Percentiles rank a stretch among this genome's conserved stretches.
These are phyloP conservation scores for Suillus bovinus DNA, from an alignment of 768 basidiomycete species.

Conservation along the genomic window DNA sequence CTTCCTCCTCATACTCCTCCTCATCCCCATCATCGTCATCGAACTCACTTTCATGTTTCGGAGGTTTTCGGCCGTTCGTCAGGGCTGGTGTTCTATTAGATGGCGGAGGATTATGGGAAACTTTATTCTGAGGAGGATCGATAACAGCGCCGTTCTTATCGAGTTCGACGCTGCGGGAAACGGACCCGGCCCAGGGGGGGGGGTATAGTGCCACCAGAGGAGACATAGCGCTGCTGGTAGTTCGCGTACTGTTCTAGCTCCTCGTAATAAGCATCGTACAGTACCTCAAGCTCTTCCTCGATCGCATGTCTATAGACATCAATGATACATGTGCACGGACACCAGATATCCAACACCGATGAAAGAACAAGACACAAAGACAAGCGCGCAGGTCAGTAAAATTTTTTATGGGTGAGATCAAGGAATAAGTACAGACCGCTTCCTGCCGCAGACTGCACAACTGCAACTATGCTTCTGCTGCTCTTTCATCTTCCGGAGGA, in stretches of 20 bases:
- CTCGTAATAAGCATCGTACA: conserved; percentile 99
- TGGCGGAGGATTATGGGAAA: conserved; percentile 42
- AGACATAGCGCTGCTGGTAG: conserved; percentile 94
- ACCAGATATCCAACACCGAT: conserved; percentile 16
- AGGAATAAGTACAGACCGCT: conserved; percentile 68
- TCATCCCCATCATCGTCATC: conserved; percentile 65
- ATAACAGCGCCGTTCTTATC: conserved; percentile 86
- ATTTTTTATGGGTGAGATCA: conserved; percentile 18
- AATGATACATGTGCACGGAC: conserved; percentile 17
- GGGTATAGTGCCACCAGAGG: conserved; percentile 84
- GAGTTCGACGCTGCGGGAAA: conserved; percentile 96
- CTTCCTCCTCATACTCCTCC: conserved; percentile 53
- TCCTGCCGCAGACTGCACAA: conserved; percentile 95
- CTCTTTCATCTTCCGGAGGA: conserved; percentile 99
- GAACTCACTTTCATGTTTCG: conserved; percentile 61
- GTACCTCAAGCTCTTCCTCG: conserved; percentile 99
- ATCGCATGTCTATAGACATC: conserved; percentile 76
- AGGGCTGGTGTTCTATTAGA: conserved; percentile 34
- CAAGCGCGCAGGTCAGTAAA: conserved; percentile 26
- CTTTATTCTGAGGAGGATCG: conserved; percentile 33
- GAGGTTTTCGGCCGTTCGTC: conserved; percentile 41
- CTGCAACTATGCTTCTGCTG: conserved; percentile 96
- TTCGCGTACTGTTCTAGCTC: conserved; percentile 99
- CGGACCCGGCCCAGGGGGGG: conserved; percentile 96
- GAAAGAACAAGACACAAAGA: conserved; percentile 15